These are phyloP conservation scores for Yamadazyma tumulicola DNA, from an alignment of 805 yeast species.

Conservation along the genomic window DNA sequence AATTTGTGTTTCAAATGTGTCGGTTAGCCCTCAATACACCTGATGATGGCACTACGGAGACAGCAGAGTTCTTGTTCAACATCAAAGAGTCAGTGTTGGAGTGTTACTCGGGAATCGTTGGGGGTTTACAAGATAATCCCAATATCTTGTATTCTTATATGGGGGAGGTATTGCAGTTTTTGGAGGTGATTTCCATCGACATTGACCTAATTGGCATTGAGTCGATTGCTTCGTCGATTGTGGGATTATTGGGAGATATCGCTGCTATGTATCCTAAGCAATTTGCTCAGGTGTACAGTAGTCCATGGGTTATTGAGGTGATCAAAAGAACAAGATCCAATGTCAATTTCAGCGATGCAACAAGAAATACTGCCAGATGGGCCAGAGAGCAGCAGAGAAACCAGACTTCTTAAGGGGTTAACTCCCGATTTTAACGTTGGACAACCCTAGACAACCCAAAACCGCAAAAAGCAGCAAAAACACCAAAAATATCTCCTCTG, in stretches of 20 bases:
- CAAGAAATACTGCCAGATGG: conserved; percentile 95
- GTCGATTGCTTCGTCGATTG: conserved; percentile 74
- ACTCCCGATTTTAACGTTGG: no score
- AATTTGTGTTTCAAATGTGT: conserved; percentile 77
- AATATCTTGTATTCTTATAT: conserved; percentile 62
- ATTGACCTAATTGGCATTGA: conserved; percentile 60
- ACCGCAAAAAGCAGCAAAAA: conserved; percentile 1
- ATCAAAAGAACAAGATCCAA: conserved; percentile 71
- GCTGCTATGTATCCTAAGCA: conserved; percentile 86
- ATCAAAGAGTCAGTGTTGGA: conserved; percentile 90
- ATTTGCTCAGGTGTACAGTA: conserved; percentile 59
- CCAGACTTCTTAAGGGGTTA: conserved; percentile 12
- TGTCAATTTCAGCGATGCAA: conserved; percentile 55
- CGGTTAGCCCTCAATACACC: conserved; percentile 60
- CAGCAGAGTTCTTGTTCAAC: conserved; percentile 66
- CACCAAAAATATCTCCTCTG: conserved; percentile 4
- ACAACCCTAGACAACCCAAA: background rate
- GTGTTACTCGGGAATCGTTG: conserved; percentile 92
- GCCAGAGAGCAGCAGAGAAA: conserved; percentile 81
- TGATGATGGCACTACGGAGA: conserved; percentile 67
- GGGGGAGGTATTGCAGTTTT: conserved; percentile 65
- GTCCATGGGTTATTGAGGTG: conserved; percentile 76
- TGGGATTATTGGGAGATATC: conserved; percentile 90
- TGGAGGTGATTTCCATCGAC: conserved; percentile 58
- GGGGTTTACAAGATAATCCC: conserved; percentile 76